phyloP scores from a whole-genome alignment of 2,329 filamentous ascomycete genomes.

The Leptographium radiaticola region DNA sequence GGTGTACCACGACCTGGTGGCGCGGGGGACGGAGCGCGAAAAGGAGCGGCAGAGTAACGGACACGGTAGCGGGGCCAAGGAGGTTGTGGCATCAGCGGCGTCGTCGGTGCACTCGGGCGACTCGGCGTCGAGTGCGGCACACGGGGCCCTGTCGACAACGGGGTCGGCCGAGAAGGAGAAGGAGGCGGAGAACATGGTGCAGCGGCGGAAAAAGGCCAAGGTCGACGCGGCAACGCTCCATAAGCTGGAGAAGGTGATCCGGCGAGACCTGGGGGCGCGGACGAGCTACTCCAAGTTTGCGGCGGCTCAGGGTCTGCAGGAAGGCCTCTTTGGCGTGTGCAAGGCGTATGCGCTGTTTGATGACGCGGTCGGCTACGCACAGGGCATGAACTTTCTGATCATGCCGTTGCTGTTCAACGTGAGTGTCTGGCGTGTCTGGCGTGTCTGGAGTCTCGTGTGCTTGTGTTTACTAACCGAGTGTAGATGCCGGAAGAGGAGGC shows the following conservation, averaged over 20 bases:
- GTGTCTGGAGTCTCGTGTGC: background rate
- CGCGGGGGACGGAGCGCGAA: constrained; percentile 70
- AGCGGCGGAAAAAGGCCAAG: constrained; percentile 66
- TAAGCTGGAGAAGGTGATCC: constrained; percentile 85
- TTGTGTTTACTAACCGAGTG: background rate
- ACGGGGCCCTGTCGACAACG: background rate
- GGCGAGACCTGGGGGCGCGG: constrained; percentile 76
- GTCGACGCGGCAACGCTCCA: constrained; percentile 60
- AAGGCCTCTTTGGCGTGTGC: constrained; percentile 87
- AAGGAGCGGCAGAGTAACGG: constrained; percentile 46
- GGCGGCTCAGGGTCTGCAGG: constrained; percentile 79
- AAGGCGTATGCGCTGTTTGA: constrained; percentile 96
- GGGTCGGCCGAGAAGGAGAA: constrained; percentile 52
- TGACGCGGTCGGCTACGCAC: constrained; percentile 87
- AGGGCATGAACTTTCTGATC: constrained; percentile 97
- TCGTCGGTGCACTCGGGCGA: constrained; percentile 74
- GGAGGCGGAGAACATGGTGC: constrained; percentile 51
- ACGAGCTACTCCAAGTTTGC: constrained; percentile 97
- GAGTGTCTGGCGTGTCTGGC: constrained; percentile 21
- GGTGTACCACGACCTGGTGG: constrained; percentile 72
- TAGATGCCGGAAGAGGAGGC: constrained; percentile 96
- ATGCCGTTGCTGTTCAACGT: constrained; percentile 95
- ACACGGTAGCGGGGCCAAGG: constrained; percentile 44
- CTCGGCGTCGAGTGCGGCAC: constrained; percentile 26
- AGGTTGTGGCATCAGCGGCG: constrained; percentile 57